Evolutionary conservation across 345 rosid species (phyloP).

Genomic region (Kandelia obovata): DNA sequence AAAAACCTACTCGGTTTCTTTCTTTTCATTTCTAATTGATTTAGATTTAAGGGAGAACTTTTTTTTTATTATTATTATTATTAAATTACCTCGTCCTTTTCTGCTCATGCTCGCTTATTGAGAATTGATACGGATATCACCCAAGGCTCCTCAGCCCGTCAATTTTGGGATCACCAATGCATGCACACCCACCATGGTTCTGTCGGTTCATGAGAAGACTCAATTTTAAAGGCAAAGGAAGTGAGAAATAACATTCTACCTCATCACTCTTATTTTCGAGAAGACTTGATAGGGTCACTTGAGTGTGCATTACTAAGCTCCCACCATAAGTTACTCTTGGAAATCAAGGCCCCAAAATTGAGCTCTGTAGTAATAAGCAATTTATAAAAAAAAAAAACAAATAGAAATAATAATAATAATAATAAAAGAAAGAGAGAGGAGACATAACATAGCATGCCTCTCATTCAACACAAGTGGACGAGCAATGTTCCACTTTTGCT

Average conservation of each 20-base stretch:
- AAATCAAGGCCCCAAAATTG: constrained; percentile 1
- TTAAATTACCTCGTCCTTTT: too few species aligned
- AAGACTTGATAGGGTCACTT: background rate
- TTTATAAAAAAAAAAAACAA: too few species aligned
- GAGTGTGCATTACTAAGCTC: constrained; percentile 21
- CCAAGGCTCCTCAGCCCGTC: too few species aligned
- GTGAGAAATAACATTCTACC: background rate
- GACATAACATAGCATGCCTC: background rate
- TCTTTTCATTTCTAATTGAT: background rate
- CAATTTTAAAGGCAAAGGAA: background rate
- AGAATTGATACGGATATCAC: too few species aligned
- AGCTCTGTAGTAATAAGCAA: background rate
- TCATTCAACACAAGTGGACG: background rate
- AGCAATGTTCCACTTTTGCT: background rate
- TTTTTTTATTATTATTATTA: too few species aligned
- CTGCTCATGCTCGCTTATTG: too few species aligned
- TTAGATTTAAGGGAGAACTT: background rate
- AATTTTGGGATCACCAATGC: too few species aligned
- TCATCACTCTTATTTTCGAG: background rate
- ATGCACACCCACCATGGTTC: too few species aligned
- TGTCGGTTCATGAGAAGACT: too few species aligned
- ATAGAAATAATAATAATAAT: background rate
- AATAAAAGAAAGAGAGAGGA: background rate
- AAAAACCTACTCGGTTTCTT: too few species aligned
- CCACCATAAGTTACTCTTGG: constrained; percentile 31